phyloP scores from a whole-genome alignment of 1,284 basidiomycete species.

The Polyporus tsugae region DNA sequence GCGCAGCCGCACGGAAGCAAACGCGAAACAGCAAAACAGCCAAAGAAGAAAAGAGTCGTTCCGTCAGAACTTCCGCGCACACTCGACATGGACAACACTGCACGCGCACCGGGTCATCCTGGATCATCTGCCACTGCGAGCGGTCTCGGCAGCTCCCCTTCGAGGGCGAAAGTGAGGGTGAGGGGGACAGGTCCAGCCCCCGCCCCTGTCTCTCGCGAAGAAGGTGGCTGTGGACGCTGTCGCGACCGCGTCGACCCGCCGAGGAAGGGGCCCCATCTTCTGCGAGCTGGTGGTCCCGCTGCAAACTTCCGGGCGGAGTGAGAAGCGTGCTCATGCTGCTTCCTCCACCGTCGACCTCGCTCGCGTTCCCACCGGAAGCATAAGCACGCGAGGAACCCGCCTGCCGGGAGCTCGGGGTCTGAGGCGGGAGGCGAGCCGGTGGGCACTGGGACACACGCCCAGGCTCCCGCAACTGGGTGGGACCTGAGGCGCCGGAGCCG shows the following conservation, averaged over 20 bases:
- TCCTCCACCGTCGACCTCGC: constrained; percentile 11
- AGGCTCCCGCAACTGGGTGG: constrained; percentile 13
- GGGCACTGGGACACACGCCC: constrained; percentile 18
- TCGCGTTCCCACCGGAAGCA: constrained; percentile 26
- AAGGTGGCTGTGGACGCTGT: constrained; percentile 8
- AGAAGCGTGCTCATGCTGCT: constrained; percentile 25
- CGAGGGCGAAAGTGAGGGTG: constrained; percentile 23
- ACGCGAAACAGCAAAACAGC: constrained; percentile 8
- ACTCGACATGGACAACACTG: constrained; percentile 11
- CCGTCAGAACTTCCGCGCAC: constrained; percentile 21
- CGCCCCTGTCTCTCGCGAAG: constrained; percentile 10
- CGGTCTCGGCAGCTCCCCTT: constrained; percentile 31
- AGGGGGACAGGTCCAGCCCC: background rate
- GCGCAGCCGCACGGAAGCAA: constrained; percentile 7
- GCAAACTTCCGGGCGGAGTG: constrained; percentile 36
- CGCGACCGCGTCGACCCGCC: constrained; percentile 14
- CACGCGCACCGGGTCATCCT: constrained; percentile 34
- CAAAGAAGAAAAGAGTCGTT: constrained; percentile 22
- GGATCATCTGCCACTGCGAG: constrained; percentile 30
- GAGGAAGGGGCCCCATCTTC: constrained; percentile 4
- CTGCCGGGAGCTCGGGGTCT: constrained; percentile 25
- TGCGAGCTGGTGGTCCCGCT: constrained; percentile 11
- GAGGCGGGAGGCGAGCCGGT: constrained; percentile 21
- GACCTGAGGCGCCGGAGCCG: constrained; percentile 18
- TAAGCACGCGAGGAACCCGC: constrained; percentile 16